phyloP scores from a whole-genome alignment of 1,284 basidiomycete genomes.

The Pseudozyma thailandica region DNA sequence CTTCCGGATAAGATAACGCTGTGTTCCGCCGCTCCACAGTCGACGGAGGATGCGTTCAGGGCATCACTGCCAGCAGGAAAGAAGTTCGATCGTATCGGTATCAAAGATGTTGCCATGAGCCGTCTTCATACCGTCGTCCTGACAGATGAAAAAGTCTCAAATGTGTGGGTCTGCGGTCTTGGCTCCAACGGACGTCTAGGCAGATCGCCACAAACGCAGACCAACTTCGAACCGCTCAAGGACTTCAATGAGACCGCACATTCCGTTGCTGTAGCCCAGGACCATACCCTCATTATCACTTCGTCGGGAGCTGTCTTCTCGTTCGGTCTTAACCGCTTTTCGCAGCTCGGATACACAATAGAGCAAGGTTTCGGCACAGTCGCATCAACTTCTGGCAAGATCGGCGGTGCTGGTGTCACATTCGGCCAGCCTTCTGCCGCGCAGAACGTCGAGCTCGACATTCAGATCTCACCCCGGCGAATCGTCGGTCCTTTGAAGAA shows the following conservation, averaged over 20 bases:
- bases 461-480: slow-evolving; percentile 81
- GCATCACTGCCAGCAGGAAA: slow-evolving; percentile 43
- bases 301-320: slow-evolving; percentile 82
- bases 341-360: slow-evolving; percentile 81
- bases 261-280: slow-evolving; percentile 83
- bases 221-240: slow-evolving; percentile 75
- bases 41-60: slow-evolving; percentile 16
- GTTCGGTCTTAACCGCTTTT: slow-evolving; percentile 86
- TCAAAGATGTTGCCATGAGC: slow-evolving; percentile 62
- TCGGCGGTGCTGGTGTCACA: slow-evolving; percentile 69
- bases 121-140: slow-evolving; percentile 62
- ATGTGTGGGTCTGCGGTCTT: slow-evolving; percentile 65
- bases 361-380: slow-evolving; percentile 71
- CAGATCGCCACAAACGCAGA: slow-evolving; percentile 81
- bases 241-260: slow-evolving; percentile 72
- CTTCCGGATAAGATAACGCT: slow-evolving; percentile 83
- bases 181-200: slow-evolving; percentile 72
- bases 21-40: slow-evolving; percentile 43
- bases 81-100: slow-evolving; percentile 56
- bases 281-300: slow-evolving; percentile 90
- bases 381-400: slow-evolving; percentile 43
- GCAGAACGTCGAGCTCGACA: slow-evolving; percentile 62
- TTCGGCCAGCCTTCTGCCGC: slow-evolving; percentile 34
- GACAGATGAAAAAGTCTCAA: slow-evolving; percentile 58
- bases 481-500: slow-evolving; percentile 83